phyloP scores from a whole-genome alignment of 768 basidiomycete genomes.

The Sistotremastrum suecicum region DNA sequence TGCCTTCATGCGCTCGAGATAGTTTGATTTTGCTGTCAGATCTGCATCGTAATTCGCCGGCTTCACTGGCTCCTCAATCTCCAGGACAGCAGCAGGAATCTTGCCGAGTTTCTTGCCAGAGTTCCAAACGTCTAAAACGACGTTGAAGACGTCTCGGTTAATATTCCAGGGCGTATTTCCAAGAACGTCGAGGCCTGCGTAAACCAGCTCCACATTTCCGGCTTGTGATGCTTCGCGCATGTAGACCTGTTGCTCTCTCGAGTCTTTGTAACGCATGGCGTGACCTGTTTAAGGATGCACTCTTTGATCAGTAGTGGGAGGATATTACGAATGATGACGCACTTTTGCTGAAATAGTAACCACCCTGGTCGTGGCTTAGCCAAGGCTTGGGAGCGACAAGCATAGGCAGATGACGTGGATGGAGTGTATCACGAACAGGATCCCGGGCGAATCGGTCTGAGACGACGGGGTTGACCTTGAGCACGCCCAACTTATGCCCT shows the following conservation, averaged over 20 bases:
- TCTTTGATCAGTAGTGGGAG: background rate
- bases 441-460: slow-evolving; percentile 68
- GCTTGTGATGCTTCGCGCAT: slow-evolving; percentile 57
- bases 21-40: slow-evolving; percentile 39
- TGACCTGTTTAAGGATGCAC: slow-evolving; percentile 23
- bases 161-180: slow-evolving; percentile 84
- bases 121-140: slow-evolving; percentile 77
- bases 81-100: slow-evolving; percentile 61
- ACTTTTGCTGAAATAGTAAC: slow-evolving; percentile 73
- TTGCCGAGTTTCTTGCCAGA: slow-evolving; percentile 68
- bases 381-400: slow-evolving; percentile 82
- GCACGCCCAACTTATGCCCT: slow-evolving; percentile 88
- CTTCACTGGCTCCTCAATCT: slow-evolving; percentile 48
- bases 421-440: slow-evolving; percentile 50
- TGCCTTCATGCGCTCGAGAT: slow-evolving; percentile 38
- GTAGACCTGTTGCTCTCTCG: slow-evolving; percentile 68
- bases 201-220: slow-evolving; percentile 74
- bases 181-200: slow-evolving; percentile 79
- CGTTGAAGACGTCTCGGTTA: slow-evolving; percentile 63
- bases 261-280: slow-evolving; percentile 91
- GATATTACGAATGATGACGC: slow-evolving; percentile 13
- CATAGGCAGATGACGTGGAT: slow-evolving; percentile 95
- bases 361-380: slow-evolving; percentile 63
- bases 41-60: slow-evolving; percentile 33
- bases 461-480: slow-evolving; percentile 74